Evolutionary conservation across 2,329 filamentous ascomycete genomes (phyloP).

Genomic region (Fusarium phyllophilum): DNA sequence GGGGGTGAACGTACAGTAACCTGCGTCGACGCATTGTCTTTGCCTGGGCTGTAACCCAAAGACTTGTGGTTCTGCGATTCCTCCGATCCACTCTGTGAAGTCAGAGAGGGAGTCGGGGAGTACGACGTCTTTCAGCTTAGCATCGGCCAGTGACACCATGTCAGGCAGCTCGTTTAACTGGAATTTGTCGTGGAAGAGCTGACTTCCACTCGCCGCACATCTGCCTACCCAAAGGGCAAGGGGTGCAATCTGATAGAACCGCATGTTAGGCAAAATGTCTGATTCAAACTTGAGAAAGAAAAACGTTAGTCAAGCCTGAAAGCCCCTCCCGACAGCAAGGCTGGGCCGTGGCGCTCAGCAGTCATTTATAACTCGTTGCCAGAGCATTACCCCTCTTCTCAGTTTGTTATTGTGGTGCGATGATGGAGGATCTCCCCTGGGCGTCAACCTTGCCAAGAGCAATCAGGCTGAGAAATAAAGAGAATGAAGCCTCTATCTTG

Average conservation of each 20-base stretch:
- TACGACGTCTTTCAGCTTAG: not conserved
- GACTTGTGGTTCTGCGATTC: rapidly evolving
- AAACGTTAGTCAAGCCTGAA: not conserved
- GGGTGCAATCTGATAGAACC: rapidly evolving
- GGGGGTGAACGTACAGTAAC: not conserved
- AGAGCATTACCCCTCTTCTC: slow-evolving; percentile 13
- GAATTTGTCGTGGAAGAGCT: not conserved
- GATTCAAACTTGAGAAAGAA: not conserved
- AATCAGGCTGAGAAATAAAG: not conserved
- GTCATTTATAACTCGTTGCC: not conserved
- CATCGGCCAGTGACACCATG: not conserved
- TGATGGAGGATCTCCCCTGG: not conserved
- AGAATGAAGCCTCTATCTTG: not conserved
- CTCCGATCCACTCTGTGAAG: not conserved
- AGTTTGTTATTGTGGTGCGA: not conserved
- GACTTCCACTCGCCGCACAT: not conserved
- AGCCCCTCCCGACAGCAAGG: not conserved
- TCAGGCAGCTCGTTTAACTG: not conserved
- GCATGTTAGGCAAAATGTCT: not conserved
- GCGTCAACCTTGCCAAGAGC: not conserved
- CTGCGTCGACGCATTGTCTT: not conserved
- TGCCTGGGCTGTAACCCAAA: not conserved
- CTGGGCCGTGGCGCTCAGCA: not conserved
- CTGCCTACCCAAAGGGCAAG: not conserved
- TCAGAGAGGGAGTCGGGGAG: not conserved